These are phyloP conservation scores for Aspergillus diversus DNA, from an alignment of 495 filamentous ascomycete genomes.

Conservation along the genomic window DNA sequence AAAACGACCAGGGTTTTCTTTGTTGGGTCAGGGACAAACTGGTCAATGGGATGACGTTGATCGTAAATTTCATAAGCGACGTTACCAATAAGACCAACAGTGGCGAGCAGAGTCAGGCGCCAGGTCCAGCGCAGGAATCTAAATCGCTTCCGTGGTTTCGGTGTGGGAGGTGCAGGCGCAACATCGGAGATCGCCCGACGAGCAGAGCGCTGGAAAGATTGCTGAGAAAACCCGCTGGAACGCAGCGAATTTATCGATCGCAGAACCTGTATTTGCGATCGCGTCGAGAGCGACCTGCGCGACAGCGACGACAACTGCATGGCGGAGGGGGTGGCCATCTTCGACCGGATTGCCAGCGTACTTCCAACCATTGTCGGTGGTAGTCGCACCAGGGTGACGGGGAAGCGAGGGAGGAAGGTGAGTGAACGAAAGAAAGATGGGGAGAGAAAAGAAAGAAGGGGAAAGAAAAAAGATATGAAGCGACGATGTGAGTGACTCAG, in stretches of 20 bases:
- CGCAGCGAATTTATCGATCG: slow-evolving; percentile 33
- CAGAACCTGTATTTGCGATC: slow-evolving; percentile 21
- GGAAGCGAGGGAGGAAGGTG: slow-evolving; percentile 20
- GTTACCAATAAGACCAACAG: slow-evolving; percentile 67
- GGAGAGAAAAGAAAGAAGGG: slow-evolving; percentile 10
- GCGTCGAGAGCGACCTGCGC: slow-evolving; percentile 45
- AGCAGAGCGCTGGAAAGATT: slow-evolving; percentile 35
- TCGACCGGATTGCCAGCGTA: slow-evolving; percentile 44
- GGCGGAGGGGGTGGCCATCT: slow-evolving; percentile 37
- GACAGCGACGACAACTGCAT: slow-evolving; percentile 47
- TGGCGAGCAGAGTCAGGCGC: slow-evolving; percentile 73
- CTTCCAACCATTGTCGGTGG: slow-evolving; percentile 45
- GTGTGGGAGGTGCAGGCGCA: slow-evolving; percentile 38
- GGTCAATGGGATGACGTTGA: slow-evolving; percentile 78
- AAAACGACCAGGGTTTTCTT: slow-evolving; percentile 99
- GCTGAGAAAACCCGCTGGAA: slow-evolving; percentile 28
- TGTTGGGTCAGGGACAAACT: slow-evolving; percentile 74
- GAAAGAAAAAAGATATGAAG: slow-evolving; percentile 13
- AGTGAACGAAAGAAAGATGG: slow-evolving; percentile 19
- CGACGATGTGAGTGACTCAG: slow-evolving; percentile 7
- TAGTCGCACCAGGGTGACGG: slow-evolving; percentile 21
- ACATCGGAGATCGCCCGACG: slow-evolving; percentile 49
- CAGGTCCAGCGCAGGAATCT: slow-evolving; percentile 69
- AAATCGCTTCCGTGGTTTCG: slow-evolving; percentile 52
- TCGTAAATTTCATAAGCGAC: slow-evolving; percentile 81